These are phyloP conservation scores for Acanthamoeba culbertsoni DNA, from an alignment of 208 protist genomes.

Conservation along the genomic window DNA sequence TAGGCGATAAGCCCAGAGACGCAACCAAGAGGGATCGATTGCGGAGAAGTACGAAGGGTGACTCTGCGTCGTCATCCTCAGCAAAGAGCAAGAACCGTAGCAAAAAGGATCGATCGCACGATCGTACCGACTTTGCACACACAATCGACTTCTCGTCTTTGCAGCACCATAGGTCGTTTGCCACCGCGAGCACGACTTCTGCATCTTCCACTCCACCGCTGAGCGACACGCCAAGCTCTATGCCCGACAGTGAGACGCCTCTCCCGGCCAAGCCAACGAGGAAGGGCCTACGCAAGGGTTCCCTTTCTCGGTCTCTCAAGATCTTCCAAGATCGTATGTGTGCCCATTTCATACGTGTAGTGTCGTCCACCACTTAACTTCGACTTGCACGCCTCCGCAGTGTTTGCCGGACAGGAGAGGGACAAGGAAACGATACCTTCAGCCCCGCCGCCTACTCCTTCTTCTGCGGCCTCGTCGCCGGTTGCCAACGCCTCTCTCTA, in stretches of 20 bases:
- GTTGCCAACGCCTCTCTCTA: neutral
- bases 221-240: no score
- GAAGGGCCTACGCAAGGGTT: neutral
- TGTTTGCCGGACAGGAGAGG: neutral
- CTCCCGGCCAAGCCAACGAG: neutral
- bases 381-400: no score
- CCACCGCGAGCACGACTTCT: neutral
- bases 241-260: neutral
- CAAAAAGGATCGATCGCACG: neutral
- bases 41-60: neutral
- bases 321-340: neutral
- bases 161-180: neutral
- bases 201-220: neutral
- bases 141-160: neutral
- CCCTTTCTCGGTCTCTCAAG: neutral
- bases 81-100: neutral
- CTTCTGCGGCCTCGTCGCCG: neutral
- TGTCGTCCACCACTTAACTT: no score
- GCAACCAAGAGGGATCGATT: no score
- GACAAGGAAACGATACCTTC: neutral
- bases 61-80: no score
- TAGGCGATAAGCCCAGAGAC: no score
- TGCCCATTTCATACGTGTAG: no score
- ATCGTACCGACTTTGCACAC: neutral
- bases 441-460: neutral